Evolutionary conservation across 768 basidiomycete genomes (phyloP).

Genomic region (Tylopilus plumbeoviolaceoides): DNA sequence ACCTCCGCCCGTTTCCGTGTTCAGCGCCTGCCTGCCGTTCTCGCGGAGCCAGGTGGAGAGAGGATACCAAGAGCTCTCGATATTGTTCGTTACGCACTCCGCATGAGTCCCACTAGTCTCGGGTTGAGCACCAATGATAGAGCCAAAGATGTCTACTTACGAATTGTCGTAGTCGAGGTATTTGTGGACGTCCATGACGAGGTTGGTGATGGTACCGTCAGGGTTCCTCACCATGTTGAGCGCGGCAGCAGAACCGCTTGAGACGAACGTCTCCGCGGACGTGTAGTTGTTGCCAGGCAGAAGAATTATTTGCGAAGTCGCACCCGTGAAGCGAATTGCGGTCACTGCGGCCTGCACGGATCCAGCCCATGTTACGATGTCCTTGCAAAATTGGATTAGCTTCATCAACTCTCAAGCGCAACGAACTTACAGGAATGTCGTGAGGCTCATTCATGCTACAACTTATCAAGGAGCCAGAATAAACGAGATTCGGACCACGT

Average conservation of each 20-base stretch:
- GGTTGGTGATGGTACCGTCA: too few species aligned
- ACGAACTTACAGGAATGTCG: conserved; percentile 36
- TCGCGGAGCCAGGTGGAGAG: too few species aligned
- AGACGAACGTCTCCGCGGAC: conserved; percentile 47
- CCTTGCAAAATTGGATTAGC: conserved; percentile 3
- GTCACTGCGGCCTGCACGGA: conserved; percentile 57
- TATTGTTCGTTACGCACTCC: too few species aligned
- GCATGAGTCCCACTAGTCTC: too few species aligned
- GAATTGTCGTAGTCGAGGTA: too few species aligned
- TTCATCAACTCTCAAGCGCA: neutral
- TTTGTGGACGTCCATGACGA: too few species aligned
- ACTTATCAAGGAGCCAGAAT: neutral
- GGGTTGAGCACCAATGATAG: too few species aligned
- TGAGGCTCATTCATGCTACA: conserved; percentile 63
- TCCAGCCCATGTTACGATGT: conserved; percentile 45
- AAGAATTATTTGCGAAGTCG: conserved; percentile 51
- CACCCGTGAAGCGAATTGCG: conserved; percentile 51
- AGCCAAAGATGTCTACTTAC: too few species aligned
- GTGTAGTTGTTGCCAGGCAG: conserved; percentile 56
- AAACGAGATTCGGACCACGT: conserved; percentile 10
- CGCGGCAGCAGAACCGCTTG: conserved; percentile 47
- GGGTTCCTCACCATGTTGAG: conserved; percentile 21
- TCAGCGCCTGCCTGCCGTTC: too few species aligned
- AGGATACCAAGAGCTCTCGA: too few species aligned
- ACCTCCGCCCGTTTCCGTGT: too few species aligned